Evolutionary conservation across 805 yeast genomes (phyloP), one percentile per base, ranked within the genome.

Genomic region (Kazachstania viticola): DNA sequence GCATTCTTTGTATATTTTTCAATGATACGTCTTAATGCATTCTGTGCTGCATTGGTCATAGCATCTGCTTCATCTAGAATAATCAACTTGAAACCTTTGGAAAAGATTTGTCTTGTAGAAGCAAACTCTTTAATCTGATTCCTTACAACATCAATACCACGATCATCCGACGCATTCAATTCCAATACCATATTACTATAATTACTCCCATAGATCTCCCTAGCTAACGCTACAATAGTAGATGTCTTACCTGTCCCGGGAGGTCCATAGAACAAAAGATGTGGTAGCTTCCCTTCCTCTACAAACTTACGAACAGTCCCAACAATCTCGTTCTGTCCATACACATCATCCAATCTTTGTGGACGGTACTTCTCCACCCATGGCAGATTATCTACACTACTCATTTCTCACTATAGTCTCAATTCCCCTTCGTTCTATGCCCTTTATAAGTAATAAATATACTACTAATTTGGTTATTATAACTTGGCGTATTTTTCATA

Each of bases 351-450:
- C 31, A 91, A 62, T 2, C 76, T 65, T 21, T 64, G 61, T 0
- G 99, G 99, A 41, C 99, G 75, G 56, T 88, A 91, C 55, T 91
- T 91, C 54, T 91, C 99, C 28, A 91, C 93, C 98, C 87, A 75
- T 15, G 82, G 83, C n/a, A 76, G 54, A 41, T 72, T 73, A 24
- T n/a, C n/a, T n/a, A n/a, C n/a, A n/a, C n/a, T n/a, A n/a, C n/a
- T n/a, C n/a, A n/a, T n/a, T n/a, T n/a, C n/a, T n/a, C n/a, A n/a
- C n/a, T n/a, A n/a, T n/a, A n/a, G n/a, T n/a, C n/a, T n/a, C n/a
- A n/a, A n/a, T n/a, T n/a, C n/a, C n/a, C n/a, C n/a, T n/a, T n/a
- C n/a, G n/a, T n/a, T n/a, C n/a, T n/a, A n/a, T n/a, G n/a, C n/a
- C n/a, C n/a, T n/a, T n/a, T n/a, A n/a, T n/a, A n/a, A n/a, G n/a